These are phyloP conservation scores for Ustilago tritici DNA, from an alignment of 1,284 basidiomycete species.

Conservation along the genomic window DNA sequence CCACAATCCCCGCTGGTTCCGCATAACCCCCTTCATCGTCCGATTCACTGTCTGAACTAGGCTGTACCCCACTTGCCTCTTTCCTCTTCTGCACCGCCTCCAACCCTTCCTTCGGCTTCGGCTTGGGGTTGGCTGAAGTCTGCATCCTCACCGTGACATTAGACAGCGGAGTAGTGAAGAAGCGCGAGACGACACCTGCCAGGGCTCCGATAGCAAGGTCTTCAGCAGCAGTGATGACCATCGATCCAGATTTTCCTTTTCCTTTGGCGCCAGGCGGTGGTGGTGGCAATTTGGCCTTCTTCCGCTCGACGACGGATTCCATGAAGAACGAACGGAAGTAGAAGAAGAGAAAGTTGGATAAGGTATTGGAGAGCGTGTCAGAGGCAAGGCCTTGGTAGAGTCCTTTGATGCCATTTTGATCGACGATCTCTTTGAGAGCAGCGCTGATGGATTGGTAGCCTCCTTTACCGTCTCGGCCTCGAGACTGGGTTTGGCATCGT, in stretches of 20 bases:
- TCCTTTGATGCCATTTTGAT: slow-evolving; percentile 51
- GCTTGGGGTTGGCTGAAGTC: slow-evolving; percentile 59
- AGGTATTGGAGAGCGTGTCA: slow-evolving; percentile 71
- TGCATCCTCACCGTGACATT: slow-evolving; percentile 72
- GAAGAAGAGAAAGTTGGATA: slow-evolving; percentile 69
- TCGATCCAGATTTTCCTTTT: slow-evolving; percentile 27
- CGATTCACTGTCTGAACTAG: slow-evolving; percentile 53
- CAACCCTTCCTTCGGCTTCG: slow-evolving; percentile 29
- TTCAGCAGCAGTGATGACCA: slow-evolving; percentile 67
- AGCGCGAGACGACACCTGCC: slow-evolving; percentile 71
- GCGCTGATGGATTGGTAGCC: slow-evolving; percentile 45
- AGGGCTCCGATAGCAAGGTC: slow-evolving; percentile 72
- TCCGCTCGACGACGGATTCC: slow-evolving; percentile 35
- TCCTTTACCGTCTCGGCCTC: slow-evolving; percentile 38
- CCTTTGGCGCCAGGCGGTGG: slow-evolving; percentile 16
- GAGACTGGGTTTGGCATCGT: slow-evolving; percentile 67
- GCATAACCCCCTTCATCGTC: slow-evolving; percentile 67
- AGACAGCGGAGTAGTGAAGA: slow-evolving; percentile 72
- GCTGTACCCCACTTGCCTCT: slow-evolving; percentile 2
- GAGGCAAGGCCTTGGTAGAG: slow-evolving; percentile 70
- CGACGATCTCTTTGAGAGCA: slow-evolving; percentile 51
- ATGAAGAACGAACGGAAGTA: slow-evolving; percentile 60
- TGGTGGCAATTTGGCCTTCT: slow-evolving; percentile 26
- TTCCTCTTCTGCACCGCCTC: slow-evolving; percentile 5
- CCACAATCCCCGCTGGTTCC: slow-evolving; percentile 56